Conservation (phyloP, 495 filamentous ascomycete species). For the Trichocladium uniseriatum region DNA sequence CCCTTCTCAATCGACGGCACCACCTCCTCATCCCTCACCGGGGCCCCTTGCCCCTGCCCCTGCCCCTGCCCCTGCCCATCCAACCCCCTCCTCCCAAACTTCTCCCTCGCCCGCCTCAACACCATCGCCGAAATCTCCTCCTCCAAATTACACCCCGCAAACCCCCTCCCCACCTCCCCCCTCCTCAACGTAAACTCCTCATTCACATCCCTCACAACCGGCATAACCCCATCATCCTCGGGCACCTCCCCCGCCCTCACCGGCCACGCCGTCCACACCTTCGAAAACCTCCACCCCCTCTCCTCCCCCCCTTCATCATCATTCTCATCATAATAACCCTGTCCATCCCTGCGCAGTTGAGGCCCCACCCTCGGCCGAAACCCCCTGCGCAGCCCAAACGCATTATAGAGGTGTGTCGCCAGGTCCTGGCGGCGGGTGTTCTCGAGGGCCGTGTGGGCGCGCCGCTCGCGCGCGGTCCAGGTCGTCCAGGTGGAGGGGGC, state of each 20-base stretch:
- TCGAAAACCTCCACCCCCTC: background rate
- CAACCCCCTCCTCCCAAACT: constrained; percentile 31
- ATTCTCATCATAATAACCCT: background rate
- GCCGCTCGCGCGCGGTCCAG: constrained; percentile 50
- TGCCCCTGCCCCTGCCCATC: background rate
- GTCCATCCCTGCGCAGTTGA: background rate
- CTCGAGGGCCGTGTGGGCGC: constrained; percentile 48
- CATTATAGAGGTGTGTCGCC: constrained; percentile 68
- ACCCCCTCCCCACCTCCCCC: constrained; percentile 26
- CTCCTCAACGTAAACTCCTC: constrained; percentile 39
- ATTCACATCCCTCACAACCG: constrained; percentile 30
- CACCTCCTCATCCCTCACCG: too few species aligned
- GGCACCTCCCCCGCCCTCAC: constrained; percentile 51
- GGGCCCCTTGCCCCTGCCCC: background rate
- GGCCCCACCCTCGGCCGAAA: constrained; percentile 15
- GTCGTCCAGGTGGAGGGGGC: constrained; percentile 48
- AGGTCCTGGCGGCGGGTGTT: constrained; percentile 51
- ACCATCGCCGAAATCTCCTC: constrained; percentile 56
- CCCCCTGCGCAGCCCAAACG: constrained; percentile 49
- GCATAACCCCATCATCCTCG: constrained; percentile 32
- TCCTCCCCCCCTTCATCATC: background rate
- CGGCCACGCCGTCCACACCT: constrained; percentile 72
- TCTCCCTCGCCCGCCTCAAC: constrained; percentile 54
- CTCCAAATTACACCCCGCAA: constrained; percentile 51
- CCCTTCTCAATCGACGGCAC: constrained; percentile 9